A percentile compares a stretch with the other conserved stretches of the same genome.
These are phyloP conservation scores for Leccinum subatratum DNA, from an alignment of 1,284 basidiomycete species.

Conservation along the genomic window DNA sequence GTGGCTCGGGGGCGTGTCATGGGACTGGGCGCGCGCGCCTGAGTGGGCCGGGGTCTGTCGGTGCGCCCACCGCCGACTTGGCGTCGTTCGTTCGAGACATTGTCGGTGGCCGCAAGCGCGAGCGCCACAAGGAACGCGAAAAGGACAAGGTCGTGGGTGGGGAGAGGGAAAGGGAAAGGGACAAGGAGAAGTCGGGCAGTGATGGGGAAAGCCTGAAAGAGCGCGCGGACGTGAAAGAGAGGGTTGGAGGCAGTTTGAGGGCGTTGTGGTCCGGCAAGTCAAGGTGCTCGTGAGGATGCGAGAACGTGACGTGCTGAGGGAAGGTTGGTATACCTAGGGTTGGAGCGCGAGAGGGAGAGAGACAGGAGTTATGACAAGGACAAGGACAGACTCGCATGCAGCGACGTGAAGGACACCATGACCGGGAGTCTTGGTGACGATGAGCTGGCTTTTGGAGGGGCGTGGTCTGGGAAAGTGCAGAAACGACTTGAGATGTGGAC, in stretches of 20 bases:
- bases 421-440: conserved; percentile 25
- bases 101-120: conserved; percentile 31
- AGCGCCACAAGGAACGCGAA: conserved; percentile 27
- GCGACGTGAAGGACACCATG: conserved; percentile 35
- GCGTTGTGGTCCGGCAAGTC: conserved; percentile 34
- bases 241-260: conserved; percentile 33
- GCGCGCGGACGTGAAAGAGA: conserved; percentile 35
- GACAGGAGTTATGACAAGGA: conserved; percentile 22
- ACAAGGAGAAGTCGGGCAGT: conserved; percentile 32
- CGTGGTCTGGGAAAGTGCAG: conserved; percentile 60
- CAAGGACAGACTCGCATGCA: conserved; percentile 23
- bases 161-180: conserved; percentile 32
- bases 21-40: conserved; percentile 36
- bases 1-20: conserved; percentile 31
- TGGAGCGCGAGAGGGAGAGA: conserved; percentile 21
- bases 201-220: conserved; percentile 34
- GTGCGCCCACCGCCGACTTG: conserved; percentile 46
- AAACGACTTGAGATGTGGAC: conserved; percentile 69
- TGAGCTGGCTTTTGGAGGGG: conserved; percentile 38
- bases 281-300: conserved; percentile 28
- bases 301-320: conserved; percentile 32
- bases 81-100: conserved; percentile 33
- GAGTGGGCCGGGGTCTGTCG: conserved; percentile 34
- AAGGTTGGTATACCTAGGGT: conserved; percentile 10
- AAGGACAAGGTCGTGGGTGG: conserved; percentile 27